Evolutionary conservation across 208 protist genomes (phyloP), one percentile per base, ranked within the genome.

Genomic region (Leishmania mexicana): DNA sequence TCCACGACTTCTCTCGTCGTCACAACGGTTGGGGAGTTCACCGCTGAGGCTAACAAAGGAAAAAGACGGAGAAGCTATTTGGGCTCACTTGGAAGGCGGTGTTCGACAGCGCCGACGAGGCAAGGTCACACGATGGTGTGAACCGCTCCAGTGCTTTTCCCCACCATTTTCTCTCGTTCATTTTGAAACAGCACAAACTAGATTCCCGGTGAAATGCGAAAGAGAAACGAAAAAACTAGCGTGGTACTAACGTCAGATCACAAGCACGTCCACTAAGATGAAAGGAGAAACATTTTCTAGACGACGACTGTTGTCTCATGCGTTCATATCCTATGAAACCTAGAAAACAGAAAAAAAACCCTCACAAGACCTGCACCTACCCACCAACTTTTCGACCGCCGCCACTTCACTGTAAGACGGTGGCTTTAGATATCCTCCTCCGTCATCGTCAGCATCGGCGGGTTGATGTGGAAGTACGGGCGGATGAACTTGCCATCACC

Each of bases 391-490:
- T 1, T 75, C 28, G 38, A 35, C 71, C n/a, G 10, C 49, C 0
- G 49, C 49, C 13, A 19, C 28, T 11, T 24, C n/a, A 11, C 15
- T 45, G 45, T 24, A 10, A 60, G n/a, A 60, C 7, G 19, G 49
- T 76, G 72, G 10, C 81, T 84, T 84, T 89, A 96, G 35, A 96
- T 81, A 45, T 96, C 93, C 51, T 96, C 93, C 77, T 75, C 83
- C 3, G 93, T 96, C 90, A 96, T 96, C 64, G 93, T 96, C 51
- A 95, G 82, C 93, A 95, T 95, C n/a, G 93, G 93, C 15, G 93
- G 92, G 81, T 94, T 95, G 82, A 96, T 94, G 88, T 96, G 93
- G 83, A 96, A 96, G 85, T 94, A 96, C 47, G 93, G 93, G 38
- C 89, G 89, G 75, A 96, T 94, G 72, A 96, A 96, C 86, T 95